Evolutionary conservation across 2,329 filamentous ascomycete species (phyloP), one percentile per base, ranked within the genome.

Genomic region (Microdochium trichocladiopsis): DNA sequence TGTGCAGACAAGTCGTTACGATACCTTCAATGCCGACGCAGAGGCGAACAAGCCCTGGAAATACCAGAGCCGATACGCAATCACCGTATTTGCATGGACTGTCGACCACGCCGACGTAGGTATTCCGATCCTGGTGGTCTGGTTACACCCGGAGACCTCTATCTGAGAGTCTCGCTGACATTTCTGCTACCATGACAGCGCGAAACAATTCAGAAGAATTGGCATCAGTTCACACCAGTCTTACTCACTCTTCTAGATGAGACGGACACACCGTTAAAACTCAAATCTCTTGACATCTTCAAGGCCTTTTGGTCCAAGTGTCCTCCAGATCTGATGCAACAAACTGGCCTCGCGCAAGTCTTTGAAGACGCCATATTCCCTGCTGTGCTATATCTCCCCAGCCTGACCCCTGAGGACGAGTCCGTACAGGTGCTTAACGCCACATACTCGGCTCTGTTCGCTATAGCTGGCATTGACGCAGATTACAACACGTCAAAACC

Each of bases 361-460:
- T 86, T 93, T 55, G 79, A 86, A 60, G 80, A 90, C 21, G 80
- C 84, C 2, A 69, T 90, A 2, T 78, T 85, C 57, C 88, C 90
- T 1, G 83, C 84, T 33, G 77, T 96, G n/a, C 76, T 86, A 8
- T 88, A 84, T 60, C 75, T 96, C 5, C 92, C 93, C 0, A 82
- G 78, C 12, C 72, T 95, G 43, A 96, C 90, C 0, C 83, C 88
- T 0, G 86, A 89, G 61, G 64, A 76, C 0, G 87, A 94, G 52
- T 88, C 88, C 3, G 63, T 87, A 2, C 61, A 63, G 1, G 70
- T 96, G 2, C 76, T 96, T 1, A 62, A 67, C 5, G 74, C 77
- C 6, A 83, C 87, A 1, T 95, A 91, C 57, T 74, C 78, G 8
- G 83, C 84, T 2, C 73, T 95, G 2, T 69, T 87, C 18, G 69